Evolutionary conservation across 257 asterid species (phyloP), one percentile per base, ranked within the genome.

Genomic region (Leptodermis oblonga): DNA sequence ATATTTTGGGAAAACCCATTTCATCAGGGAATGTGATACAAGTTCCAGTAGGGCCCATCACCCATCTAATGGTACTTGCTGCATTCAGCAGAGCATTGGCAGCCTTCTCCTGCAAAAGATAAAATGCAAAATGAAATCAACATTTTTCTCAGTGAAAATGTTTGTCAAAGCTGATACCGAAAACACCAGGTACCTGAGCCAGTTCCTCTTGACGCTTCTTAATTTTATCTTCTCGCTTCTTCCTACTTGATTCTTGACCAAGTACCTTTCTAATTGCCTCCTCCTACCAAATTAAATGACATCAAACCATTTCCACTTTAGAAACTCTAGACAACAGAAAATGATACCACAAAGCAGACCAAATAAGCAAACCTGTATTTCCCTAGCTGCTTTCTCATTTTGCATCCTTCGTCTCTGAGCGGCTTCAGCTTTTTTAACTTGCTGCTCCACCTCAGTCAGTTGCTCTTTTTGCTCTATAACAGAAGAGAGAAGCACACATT

Each of bases 241-340:
- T 93, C 85, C 95, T 84, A 76, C 89, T 90, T 36, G 99, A 91
- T 82, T 90, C 99, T 85, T 90, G 97, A 75, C 99, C 99, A 0
- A 93, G 94, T 65, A 93, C 90, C 81, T 85, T 93, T 74, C 94
- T 87, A 74, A 93, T 88, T 64, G 99, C 97, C 72, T 80, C 87
- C 30, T 84, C 85, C 87, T 83, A 53, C 42, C 60, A 56, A 56
- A 33, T 65, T 55, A 30, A 63, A 53, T 36, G 23, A 2, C 15
- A 30, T 39, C 67, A 56, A 65, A 59, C 55, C 42, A 62, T 10
- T 56, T 49, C 55, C 17, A n/a, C 59, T 51, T 26, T 48, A 58
- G 28, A 49, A 67, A 59, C 8, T 22, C 71, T 25, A 23, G 45
- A 41, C 22, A 49, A 33, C 20, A 62, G 17, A 46, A 10, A 30